phyloP scores from a whole-genome alignment of 805 yeast genomes.

The Ogataea pini region DNA sequence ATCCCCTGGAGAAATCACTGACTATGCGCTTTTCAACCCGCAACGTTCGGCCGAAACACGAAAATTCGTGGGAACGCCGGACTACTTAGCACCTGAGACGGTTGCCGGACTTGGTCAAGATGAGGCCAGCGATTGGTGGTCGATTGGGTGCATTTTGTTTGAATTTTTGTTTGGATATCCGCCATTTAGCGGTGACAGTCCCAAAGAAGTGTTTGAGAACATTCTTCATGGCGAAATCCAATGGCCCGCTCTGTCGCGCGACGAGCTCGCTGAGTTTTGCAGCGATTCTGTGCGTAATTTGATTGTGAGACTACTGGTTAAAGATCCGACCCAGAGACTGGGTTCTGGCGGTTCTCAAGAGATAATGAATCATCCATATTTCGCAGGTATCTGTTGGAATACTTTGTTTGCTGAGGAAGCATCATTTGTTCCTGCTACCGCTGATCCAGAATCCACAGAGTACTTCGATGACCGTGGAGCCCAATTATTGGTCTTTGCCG shows the following conservation, averaged over 20 bases:
- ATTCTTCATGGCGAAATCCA: conserved; percentile 72
- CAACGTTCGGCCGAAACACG: conserved; percentile 45
- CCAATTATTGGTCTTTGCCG: conserved; percentile 59
- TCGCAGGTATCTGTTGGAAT: conserved; percentile 73
- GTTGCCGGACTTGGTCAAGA: conserved; percentile 82
- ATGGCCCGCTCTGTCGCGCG: conserved; percentile 75
- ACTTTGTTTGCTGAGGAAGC: conserved; percentile 68
- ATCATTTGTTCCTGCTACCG: conserved; percentile 77
- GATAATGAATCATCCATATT: conserved; percentile 77
- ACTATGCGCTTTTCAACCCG: conserved; percentile 76
- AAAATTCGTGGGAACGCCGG: conserved; percentile 95
- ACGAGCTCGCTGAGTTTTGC: conserved; percentile 53
- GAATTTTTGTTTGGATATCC: conserved; percentile 93
- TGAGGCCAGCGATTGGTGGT: conserved; percentile 97
- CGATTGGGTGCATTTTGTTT: conserved; percentile 91
- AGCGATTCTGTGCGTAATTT: conserved; percentile 73
- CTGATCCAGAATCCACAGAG: conserved; percentile 84
- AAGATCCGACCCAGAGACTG: conserved; percentile 66
- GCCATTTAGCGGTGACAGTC: conserved; percentile 84
- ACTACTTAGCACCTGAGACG: conserved; percentile 95
- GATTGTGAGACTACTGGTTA: conserved; percentile 58
- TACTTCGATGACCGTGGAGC: conserved; percentile 94
- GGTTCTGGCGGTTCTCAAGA: conserved; percentile 82
- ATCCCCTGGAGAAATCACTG: conserved; percentile 28
- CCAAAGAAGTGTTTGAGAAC: conserved; percentile 79